These are phyloP conservation scores for Uncinocarpus reesii DNA, from an alignment of 2,329 filamentous ascomycete genomes.

Conservation along the genomic window DNA sequence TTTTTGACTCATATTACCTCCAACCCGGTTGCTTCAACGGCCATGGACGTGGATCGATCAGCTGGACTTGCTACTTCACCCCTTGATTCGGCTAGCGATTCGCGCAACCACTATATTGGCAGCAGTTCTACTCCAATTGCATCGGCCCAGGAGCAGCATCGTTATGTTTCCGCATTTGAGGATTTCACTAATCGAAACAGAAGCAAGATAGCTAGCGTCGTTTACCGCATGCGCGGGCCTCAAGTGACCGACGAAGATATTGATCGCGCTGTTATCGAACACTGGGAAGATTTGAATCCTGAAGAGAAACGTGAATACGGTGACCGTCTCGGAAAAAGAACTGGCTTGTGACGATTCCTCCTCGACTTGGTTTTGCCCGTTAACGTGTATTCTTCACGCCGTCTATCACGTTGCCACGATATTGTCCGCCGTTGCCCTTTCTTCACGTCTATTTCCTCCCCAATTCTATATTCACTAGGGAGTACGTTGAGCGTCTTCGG, in stretches of 20 bases:
- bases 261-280: constrained; percentile 14
- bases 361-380: neutral
- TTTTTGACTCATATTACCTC: constrained; percentile 10
- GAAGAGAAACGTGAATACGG: constrained; percentile 25
- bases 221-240: constrained; percentile 15
- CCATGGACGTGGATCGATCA: constrained; percentile 3
- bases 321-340: constrained; percentile 13
- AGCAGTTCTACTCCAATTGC: constrained; percentile 9
- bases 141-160: constrained; percentile 9
- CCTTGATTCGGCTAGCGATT: constrained; percentile 6
- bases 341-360: neutral
- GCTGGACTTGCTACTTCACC: constrained; percentile 8
- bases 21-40: constrained; percentile 5
- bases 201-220: constrained; percentile 13
- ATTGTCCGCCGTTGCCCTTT: neutral
- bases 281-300: constrained; percentile 19
- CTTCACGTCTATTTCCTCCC: neutral
- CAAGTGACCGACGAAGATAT: constrained; percentile 16
- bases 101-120: constrained; percentile 2
- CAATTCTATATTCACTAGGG: neutral
- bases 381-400: neutral
- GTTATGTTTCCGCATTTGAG: constrained; percentile 19
- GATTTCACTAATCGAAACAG: constrained; percentile 18
- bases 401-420: neutral
- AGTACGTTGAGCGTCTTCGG: constrained; percentile 1